Evolutionary conservation across 208 protist genomes (phyloP).

Genomic region (Leishmania tropica): DNA sequence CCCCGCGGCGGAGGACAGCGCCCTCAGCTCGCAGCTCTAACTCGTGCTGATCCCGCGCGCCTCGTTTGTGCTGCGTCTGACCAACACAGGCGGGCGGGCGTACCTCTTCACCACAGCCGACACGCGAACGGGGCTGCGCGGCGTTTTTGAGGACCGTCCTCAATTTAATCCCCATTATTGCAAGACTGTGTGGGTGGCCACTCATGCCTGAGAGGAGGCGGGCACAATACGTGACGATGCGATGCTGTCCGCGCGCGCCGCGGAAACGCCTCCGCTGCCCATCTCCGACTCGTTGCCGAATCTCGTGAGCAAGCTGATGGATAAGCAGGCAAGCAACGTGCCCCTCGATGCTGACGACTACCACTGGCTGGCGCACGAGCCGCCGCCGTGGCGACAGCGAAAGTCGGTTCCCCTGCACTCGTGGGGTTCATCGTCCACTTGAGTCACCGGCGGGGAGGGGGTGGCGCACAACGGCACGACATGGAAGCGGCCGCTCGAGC

Average conservation of each 20-base stretch:
- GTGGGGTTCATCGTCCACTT: too few species aligned
- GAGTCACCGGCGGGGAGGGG: neutral
- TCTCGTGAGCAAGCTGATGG: slow-evolving; percentile 11
- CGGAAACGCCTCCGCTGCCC: slow-evolving; percentile 9
- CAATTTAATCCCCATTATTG: slow-evolving; percentile 10
- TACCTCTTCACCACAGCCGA: slow-evolving; percentile 20
- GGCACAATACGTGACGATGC: neutral
- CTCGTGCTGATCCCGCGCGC: slow-evolving; percentile 42
- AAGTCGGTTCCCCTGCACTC: neutral
- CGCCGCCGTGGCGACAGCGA: neutral
- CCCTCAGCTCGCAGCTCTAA: slow-evolving; percentile 30
- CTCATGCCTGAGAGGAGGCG: neutral
- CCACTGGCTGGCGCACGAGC: slow-evolving; percentile 24
- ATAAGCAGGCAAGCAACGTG: slow-evolving; percentile 14
- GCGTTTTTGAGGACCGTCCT: slow-evolving; percentile 6
- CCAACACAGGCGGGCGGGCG: slow-evolving; percentile 14
- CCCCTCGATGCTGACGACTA: slow-evolving; percentile 23
- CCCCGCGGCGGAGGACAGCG: slow-evolving; percentile 36
- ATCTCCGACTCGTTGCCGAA: slow-evolving; percentile 13
- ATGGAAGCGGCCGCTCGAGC: too few species aligned
- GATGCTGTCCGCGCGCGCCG: neutral
- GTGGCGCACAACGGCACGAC: neutral
- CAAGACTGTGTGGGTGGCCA: slow-evolving; percentile 5
- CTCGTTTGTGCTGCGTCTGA: slow-evolving; percentile 4
- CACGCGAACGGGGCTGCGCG: slow-evolving; percentile 6